Percentiles rank a stretch among this genome's conserved stretches.
Evolutionary conservation across 352 stramenopile genomes (phyloP).

Genomic region (Achlya hypogyna): DNA sequence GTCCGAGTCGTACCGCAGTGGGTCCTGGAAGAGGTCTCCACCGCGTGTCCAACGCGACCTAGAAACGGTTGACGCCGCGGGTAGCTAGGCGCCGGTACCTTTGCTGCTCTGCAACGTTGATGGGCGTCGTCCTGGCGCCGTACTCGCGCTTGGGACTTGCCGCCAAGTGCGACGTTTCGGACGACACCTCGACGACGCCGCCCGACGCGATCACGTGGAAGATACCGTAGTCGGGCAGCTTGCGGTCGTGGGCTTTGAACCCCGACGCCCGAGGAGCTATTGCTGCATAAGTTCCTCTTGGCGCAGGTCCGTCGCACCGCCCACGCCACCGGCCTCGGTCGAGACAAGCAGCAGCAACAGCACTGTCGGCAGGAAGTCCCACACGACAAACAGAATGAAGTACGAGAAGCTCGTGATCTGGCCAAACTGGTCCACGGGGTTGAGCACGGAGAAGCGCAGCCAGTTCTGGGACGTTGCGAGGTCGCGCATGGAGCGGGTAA

Average conservation of each 20-base stretch:
- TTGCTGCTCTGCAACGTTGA: conserved; percentile 32
- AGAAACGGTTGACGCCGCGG: neutral
- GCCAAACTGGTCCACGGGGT: conserved; percentile 78
- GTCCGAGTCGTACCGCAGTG: conserved; percentile 76
- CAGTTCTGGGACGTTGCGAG: conserved; percentile 76
- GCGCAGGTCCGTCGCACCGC: conserved; percentile 32
- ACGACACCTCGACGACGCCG: conserved; percentile 19
- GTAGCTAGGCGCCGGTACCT: neutral
- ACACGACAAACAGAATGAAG: conserved; percentile 83
- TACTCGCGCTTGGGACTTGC: conserved; percentile 54
- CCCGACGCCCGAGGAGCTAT: conserved; percentile 52
- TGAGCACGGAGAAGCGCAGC: conserved; percentile 71
- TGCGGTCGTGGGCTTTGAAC: conserved; percentile 34
- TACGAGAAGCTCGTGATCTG: conserved; percentile 66
- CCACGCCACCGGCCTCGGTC: conserved; percentile 69
- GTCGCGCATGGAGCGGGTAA: conserved; percentile 63
- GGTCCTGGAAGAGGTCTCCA: conserved; percentile 73
- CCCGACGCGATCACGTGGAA: conserved; percentile 80
- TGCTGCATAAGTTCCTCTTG: too few species aligned
- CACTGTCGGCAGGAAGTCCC: conserved; percentile 77
- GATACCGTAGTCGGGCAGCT: conserved; percentile 76
- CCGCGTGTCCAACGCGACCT: conserved; percentile 61
- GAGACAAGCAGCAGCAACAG: conserved; percentile 72
- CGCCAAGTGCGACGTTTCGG: conserved; percentile 32
- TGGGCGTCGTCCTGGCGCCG: conserved; percentile 31